Evolutionary conservation across 2,329 filamentous ascomycete genomes (phyloP).

Genomic region (Fusarium miscanthi): DNA sequence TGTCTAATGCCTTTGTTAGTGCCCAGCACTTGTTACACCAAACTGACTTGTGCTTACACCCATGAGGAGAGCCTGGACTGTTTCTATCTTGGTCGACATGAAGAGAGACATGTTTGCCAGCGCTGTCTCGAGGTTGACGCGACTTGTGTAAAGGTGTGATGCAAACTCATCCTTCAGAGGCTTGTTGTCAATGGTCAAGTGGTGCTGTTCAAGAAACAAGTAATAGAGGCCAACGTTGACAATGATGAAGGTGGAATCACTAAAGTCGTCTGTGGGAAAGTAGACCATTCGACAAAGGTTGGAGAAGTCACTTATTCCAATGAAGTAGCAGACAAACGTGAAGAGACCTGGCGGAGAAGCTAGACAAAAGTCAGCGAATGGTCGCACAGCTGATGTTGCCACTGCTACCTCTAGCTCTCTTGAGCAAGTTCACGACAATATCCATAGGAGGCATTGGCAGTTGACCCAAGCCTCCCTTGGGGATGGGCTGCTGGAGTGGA

Average conservation of each 20-base stretch:
- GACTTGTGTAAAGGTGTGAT: constrained; percentile 55
- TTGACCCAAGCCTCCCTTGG: constrained; percentile 60
- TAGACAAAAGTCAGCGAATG: constrained; percentile 5
- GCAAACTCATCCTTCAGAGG: constrained; percentile 51
- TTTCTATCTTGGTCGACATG: constrained; percentile 64
- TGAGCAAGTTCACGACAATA: constrained; percentile 60
- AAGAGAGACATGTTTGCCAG: constrained; percentile 65
- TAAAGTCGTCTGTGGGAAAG: constrained; percentile 63
- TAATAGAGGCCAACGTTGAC: constrained; percentile 63
- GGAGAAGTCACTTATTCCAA: constrained; percentile 61
- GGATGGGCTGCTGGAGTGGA: constrained; percentile 57
- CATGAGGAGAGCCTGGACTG: constrained; percentile 68
- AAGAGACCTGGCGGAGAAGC: constrained; percentile 59
- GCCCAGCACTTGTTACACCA: neutral
- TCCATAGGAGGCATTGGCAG: constrained; percentile 66
- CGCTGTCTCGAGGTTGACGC: constrained; percentile 62
- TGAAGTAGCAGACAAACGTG: constrained; percentile 61
- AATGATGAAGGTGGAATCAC: constrained; percentile 62
- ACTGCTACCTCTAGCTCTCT: constrained; percentile 58
- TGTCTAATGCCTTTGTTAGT: constrained; percentile 54
- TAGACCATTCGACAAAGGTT: constrained; percentile 62
- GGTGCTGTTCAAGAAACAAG: constrained; percentile 60
- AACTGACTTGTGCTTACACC: constrained; percentile 57
- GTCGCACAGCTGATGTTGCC: neutral
- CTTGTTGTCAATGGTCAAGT: constrained; percentile 48